phyloP scores from a whole-genome alignment of 306 rosid species.

The Neltuma alba region DNA sequence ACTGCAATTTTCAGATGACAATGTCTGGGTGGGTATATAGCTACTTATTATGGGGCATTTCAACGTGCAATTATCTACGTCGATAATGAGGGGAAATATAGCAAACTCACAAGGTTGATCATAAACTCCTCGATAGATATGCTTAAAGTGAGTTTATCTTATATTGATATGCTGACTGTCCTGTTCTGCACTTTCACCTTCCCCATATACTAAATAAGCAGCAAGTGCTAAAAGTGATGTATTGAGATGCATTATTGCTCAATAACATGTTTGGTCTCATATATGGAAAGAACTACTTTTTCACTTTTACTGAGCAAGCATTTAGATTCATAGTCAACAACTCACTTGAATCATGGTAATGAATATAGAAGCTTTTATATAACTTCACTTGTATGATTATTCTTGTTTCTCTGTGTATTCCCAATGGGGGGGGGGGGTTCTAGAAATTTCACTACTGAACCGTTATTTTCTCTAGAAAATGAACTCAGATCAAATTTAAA shows the following conservation, averaged over 20 bases:
- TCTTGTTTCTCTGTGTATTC: neutral
- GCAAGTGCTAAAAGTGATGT: constrained; percentile 10
- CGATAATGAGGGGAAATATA: neutral
- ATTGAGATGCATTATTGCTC: constrained; percentile 6
- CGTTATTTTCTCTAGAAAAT: constrained; percentile 12
- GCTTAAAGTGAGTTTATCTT: constrained; percentile 13
- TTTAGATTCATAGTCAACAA: constrained; percentile 12
- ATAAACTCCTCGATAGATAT: constrained; percentile 23
- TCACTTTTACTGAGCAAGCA: neutral
- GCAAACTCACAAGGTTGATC: constrained; percentile 7
- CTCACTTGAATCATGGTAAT: constrained; percentile 14
- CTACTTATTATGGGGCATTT: neutral
- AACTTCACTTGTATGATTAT: constrained; percentile 5
- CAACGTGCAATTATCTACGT: neutral
- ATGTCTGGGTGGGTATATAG: constrained; percentile 1
- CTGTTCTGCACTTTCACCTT: neutral
- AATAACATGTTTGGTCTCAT: constrained; percentile 1
- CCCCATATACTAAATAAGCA: too few relatives aligned
- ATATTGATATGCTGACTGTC: constrained; percentile 11
- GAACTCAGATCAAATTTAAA: neutral
- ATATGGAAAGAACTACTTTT: constrained; percentile 5
- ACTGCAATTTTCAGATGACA: constrained; percentile 30
- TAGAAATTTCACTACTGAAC: constrained; percentile 10
- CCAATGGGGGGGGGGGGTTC: neutral
- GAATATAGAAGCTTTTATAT: neutral